A percentile compares a stretch with the other conserved stretches of the same genome.
phyloP scores from a whole-genome alignment of 2,329 filamentous ascomycete genomes.

The Verticillium alfalfae region DNA sequence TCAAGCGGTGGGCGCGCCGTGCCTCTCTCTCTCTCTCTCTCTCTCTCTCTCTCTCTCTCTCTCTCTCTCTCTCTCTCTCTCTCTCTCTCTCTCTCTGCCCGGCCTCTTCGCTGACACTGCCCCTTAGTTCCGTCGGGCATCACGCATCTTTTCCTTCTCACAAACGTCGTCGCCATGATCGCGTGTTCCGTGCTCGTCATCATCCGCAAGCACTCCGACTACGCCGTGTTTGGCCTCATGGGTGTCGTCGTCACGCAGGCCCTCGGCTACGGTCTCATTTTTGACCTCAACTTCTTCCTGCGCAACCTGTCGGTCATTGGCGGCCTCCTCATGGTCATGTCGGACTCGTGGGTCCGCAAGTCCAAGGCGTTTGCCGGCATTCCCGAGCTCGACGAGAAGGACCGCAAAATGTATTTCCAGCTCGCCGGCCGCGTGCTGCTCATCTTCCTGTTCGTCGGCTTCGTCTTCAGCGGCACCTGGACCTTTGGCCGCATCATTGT shows the following conservation, averaged over 20 bases:
- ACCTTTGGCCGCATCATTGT: constrained; percentile 81
- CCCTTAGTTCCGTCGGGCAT: constrained; percentile 73
- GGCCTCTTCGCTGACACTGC: background rate
- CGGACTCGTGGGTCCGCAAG: constrained; percentile 97
- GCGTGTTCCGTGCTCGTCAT: constrained; percentile 82
- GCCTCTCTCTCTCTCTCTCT: background rate
- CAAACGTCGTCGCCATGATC: constrained; percentile 86
- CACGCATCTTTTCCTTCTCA: constrained; percentile 86
- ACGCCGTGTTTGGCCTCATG: constrained; percentile 85
- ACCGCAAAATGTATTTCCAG: constrained; percentile 99
- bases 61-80: too few species aligned
- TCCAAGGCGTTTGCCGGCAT: constrained; percentile 93
- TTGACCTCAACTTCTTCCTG: constrained; percentile 99
- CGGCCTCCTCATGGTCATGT: constrained; percentile 94
- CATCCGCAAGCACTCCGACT: constrained; percentile 85
- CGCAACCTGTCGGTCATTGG: constrained; percentile 97
- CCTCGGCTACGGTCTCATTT: constrained; percentile 94
- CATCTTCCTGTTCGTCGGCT: constrained; percentile 96
- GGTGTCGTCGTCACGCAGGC: constrained; percentile 89
- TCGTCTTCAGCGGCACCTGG: constrained; percentile 94
- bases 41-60: too few species aligned
- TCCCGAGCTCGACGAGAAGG: constrained; percentile 94
- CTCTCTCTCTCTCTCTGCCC: too few species aligned
- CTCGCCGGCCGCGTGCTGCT: constrained; percentile 90
- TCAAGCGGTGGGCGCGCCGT: background rate